A percentile compares a stretch with the other conserved stretches of the same genome.
These are phyloP conservation scores for Medicago arabica DNA, from an alignment of 306 rosid genomes.

Conservation along the genomic window DNA sequence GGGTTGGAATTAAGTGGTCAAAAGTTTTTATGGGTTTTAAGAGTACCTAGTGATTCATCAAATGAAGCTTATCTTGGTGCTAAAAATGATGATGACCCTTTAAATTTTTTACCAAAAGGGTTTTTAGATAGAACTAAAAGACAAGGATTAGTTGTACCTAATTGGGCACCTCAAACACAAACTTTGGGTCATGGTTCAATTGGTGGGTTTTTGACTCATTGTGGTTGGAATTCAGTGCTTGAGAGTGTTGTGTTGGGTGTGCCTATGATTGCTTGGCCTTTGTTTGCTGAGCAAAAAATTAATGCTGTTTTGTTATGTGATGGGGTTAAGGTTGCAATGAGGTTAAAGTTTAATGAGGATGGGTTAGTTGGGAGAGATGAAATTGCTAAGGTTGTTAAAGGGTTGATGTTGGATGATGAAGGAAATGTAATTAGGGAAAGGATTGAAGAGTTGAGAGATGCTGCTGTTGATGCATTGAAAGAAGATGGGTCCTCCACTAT, in stretches of 20 bases:
- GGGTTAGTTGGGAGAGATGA: conserved; percentile 30
- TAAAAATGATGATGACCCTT: conserved; percentile 20
- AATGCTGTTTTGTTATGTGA: conserved; percentile 38
- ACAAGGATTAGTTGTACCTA: conserved; percentile 29
- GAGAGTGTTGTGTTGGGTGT: conserved; percentile 41
- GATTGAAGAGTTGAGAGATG: conserved; percentile 16
- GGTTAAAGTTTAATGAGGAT: conserved; percentile 24
- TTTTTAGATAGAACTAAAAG: conserved; percentile 39
- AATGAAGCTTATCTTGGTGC: conserved; percentile 34
- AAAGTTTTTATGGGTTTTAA: conserved; percentile 47
- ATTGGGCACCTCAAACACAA: conserved; percentile 42
- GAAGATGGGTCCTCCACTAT: conserved; percentile 38
- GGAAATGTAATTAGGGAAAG: conserved; percentile 24
- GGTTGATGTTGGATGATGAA: conserved; percentile 6
- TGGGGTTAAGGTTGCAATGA: conserved; percentile 35
- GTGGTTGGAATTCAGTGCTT: conserved; percentile 45
- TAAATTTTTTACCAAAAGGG: conserved; percentile 39
- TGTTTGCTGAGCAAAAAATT: conserved; percentile 43
- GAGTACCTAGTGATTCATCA: conserved; percentile 41
- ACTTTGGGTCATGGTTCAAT: conserved; percentile 28
- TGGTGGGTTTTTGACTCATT: conserved; percentile 42
- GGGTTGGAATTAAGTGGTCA: conserved; percentile 46
- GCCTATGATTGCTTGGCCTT: conserved; percentile 44
- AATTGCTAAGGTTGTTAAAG: conserved; percentile 26
- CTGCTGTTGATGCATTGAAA: conserved; percentile 22